Evolutionary conservation across 129 eudicot species (phyloP).

Genomic region (Lonicera japonica): DNA sequence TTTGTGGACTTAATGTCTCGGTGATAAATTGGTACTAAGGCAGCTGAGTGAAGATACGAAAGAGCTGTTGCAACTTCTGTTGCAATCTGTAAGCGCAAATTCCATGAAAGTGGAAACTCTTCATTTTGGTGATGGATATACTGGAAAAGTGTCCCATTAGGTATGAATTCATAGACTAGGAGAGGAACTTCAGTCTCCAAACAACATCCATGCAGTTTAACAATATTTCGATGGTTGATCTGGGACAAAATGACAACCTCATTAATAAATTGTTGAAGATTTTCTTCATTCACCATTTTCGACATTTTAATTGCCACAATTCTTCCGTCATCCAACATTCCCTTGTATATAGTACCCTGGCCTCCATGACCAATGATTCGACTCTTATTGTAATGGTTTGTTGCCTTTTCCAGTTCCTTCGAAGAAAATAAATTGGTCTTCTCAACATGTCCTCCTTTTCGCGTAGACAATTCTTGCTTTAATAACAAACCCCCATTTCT

Average conservation of each 20-base stretch:
- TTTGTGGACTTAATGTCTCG: constrained; percentile 5
- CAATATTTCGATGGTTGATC: constrained; percentile 3
- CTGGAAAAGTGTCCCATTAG: not conserved
- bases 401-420: constrained; percentile 4
- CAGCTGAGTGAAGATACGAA: not conserved
- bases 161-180: not conserved
- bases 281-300: not conserved
- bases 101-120: not conserved
- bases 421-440: constrained; percentile 3
- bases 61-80: not conserved
- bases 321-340: constrained; percentile 6
- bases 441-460: not conserved
- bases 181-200: constrained; percentile 3
- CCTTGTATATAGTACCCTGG: constrained; percentile 1
- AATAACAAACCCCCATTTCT: constrained; percentile 5
- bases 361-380: constrained; percentile 6
- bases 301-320: constrained; percentile 3
- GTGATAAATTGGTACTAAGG: not conserved
- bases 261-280: constrained; percentile 1
- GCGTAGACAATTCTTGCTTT: constrained; percentile 2
- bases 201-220: not conserved
- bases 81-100: not conserved
- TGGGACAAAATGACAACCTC: constrained; percentile 1
- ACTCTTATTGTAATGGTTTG: not conserved
- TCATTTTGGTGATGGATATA: not conserved